Evolutionary conservation across 768 basidiomycete genomes (phyloP).

Genomic region (Panaeolus cyanescens): DNA sequence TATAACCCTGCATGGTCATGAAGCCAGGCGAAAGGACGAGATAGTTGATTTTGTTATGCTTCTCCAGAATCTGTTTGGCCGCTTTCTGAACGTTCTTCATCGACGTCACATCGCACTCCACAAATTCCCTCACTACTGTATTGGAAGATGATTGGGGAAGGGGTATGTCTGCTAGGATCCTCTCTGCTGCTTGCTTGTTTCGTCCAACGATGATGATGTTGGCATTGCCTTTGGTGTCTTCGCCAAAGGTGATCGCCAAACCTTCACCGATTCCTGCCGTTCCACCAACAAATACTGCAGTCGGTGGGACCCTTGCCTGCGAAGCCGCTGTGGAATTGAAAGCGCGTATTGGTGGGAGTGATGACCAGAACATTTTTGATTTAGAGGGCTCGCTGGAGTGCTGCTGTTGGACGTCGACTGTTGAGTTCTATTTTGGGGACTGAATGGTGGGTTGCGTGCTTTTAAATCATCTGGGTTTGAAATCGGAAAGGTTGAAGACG

Average conservation of each 20-base stretch:
- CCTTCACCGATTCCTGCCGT: constrained; percentile 50
- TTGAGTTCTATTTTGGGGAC: too few species aligned
- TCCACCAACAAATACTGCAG: constrained; percentile 44
- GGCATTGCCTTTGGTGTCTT: constrained; percentile 47
- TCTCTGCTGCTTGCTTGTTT: constrained; percentile 47
- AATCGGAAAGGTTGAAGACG: too few species aligned
- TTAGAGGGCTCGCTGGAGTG: too few species aligned
- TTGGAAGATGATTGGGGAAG: constrained; percentile 11
- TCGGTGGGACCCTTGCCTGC: constrained; percentile 20
- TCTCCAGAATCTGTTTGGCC: constrained; percentile 31
- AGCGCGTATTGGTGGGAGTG: background rate
- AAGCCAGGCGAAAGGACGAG: constrained; percentile 47
- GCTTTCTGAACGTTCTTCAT: constrained; percentile 44
- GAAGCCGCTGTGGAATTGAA: background rate
- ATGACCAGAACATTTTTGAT: background rate
- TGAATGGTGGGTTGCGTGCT: too few species aligned
- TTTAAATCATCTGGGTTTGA: too few species aligned
- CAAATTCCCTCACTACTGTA: constrained; percentile 35
- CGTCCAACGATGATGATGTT: constrained; percentile 55
- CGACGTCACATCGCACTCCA: constrained; percentile 44
- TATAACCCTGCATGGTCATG: constrained; percentile 36
- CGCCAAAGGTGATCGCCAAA: constrained; percentile 46
- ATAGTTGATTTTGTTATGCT: constrained; percentile 50
- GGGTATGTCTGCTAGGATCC: constrained; percentile 43
- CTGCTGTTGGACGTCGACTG: too few species aligned